Percentiles rank a stretch among this genome's conserved stretches.
phyloP scores from a whole-genome alignment of 2,329 filamentous ascomycete genomes.

The Myriosclerotinia duriaeana region DNA sequence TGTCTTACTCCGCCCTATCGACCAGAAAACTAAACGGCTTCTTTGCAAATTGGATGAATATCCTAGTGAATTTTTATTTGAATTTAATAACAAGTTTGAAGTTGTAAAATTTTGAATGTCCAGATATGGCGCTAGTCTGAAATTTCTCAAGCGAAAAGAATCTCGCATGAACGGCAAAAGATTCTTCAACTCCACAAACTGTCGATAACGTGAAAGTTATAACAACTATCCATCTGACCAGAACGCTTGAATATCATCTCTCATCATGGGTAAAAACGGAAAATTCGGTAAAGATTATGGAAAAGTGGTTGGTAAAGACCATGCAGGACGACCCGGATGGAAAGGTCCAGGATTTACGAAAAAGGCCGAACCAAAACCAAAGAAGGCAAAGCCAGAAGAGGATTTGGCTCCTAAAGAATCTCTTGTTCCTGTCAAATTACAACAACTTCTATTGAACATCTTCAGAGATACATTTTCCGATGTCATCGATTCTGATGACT shows the following conservation, averaged over 20 bases:
- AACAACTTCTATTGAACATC: constrained; percentile 70
- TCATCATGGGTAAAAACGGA: constrained; percentile 36
- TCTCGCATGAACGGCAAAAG: constrained; percentile 13
- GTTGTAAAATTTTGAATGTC: constrained; percentile 4
- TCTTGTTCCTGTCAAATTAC: constrained; percentile 51
- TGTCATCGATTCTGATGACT: constrained; percentile 49
- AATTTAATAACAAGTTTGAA: not conserved
- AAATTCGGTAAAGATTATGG: constrained; percentile 34
- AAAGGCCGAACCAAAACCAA: constrained; percentile 28
- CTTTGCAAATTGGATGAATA: not conserved
- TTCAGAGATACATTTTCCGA: constrained; percentile 65
- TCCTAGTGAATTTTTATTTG: not conserved
- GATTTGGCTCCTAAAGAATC: constrained; percentile 21
- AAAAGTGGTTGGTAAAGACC: constrained; percentile 35
- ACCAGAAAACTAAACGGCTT: not conserved
- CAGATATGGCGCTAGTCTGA: constrained; percentile 14
- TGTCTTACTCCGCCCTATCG: not conserved
- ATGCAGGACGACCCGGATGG: constrained; percentile 33
- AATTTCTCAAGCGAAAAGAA: constrained; percentile 21
- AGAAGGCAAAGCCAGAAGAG: constrained; percentile 18
- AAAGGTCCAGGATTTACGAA: constrained; percentile 36
- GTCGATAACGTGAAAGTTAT: not conserved
- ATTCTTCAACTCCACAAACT: constrained; percentile 9
- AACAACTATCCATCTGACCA: not conserved
- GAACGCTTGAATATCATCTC: not conserved